Conservation (phyloP, 768 basidiomycete species). For the Tulasnella sp. region DNA sequence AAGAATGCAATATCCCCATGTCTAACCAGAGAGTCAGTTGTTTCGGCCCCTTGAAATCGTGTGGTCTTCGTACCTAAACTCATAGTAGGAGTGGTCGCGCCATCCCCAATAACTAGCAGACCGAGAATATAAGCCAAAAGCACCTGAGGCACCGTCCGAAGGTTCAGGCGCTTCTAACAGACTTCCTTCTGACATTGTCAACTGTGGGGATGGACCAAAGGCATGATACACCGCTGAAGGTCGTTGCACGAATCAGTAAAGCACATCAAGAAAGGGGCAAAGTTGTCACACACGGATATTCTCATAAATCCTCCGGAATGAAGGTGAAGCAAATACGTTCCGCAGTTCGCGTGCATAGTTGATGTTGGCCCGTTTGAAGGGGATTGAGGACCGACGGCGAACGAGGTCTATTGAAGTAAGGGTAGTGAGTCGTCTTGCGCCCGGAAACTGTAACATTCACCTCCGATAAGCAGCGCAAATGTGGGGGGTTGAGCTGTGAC, state of each 20-base stretch:
- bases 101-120: slow-evolving; percentile 15
- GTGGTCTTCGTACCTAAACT: slow-evolving; percentile 29
- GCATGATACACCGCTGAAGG: neutral
- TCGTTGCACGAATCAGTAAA: neutral
- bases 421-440: too few relatives aligned
- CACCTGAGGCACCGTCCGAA: neutral
- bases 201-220: neutral
- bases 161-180: too few relatives aligned
- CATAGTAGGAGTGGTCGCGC: slow-evolving; percentile 40
- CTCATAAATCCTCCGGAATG: slow-evolving; percentile 57
- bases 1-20: slow-evolving; percentile 64
- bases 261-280: slow-evolving; percentile 34
- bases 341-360: slow-evolving; percentile 35
- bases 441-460: slow-evolving; percentile 8
- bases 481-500: slow-evolving; percentile 37
- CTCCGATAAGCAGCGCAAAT: slow-evolving; percentile 55
- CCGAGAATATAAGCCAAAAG: neutral
- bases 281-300: too few relatives aligned
- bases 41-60: too few relatives aligned
- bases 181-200: neutral
- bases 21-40: neutral
- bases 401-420: too few relatives aligned
- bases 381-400: slow-evolving; percentile 16
- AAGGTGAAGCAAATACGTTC: slow-evolving; percentile 49
- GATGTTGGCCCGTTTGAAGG: slow-evolving; percentile 1